phyloP scores from a whole-genome alignment of 495 filamentous ascomycete genomes.

The Aspergillus nidulans region DNA sequence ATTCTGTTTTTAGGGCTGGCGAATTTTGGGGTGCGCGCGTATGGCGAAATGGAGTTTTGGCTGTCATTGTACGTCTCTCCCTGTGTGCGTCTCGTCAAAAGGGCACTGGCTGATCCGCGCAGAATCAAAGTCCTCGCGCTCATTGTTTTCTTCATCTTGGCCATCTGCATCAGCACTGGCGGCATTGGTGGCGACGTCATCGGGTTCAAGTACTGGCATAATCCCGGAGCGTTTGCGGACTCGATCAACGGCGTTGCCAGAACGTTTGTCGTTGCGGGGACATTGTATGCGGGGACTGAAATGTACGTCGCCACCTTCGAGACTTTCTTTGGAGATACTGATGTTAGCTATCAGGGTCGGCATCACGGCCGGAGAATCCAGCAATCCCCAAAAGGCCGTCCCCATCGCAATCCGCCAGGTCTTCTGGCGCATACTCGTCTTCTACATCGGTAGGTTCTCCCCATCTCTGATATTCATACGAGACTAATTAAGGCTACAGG shows the following conservation, averaged over 20 bases:
- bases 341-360: constrained; percentile 40
- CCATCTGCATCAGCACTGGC: constrained; percentile 58
- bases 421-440: constrained; percentile 66
- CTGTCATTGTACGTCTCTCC: constrained; percentile 40
- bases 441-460: constrained; percentile 55
- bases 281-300: constrained; percentile 68
- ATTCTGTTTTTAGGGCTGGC: constrained; percentile 59
- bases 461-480: neutral
- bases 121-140: constrained; percentile 57
- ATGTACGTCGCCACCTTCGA: constrained; percentile 30
- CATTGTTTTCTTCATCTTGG: constrained; percentile 55
- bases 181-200: constrained; percentile 50
- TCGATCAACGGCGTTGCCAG: constrained; percentile 57
- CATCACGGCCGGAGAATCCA: constrained; percentile 65
- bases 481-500: constrained; percentile 18
- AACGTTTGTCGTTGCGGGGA: constrained; percentile 59
- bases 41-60: constrained; percentile 60
- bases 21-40: constrained; percentile 48
- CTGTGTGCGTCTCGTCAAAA: neutral
- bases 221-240: constrained; percentile 59
- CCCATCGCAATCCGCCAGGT: constrained; percentile 65
- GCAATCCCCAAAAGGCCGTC: constrained; percentile 59
- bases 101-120: neutral
- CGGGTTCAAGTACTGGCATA: constrained; percentile 59
- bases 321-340: no score